phyloP scores from a whole-genome alignment of 306 rosid genomes.

The Senna tora region DNA sequence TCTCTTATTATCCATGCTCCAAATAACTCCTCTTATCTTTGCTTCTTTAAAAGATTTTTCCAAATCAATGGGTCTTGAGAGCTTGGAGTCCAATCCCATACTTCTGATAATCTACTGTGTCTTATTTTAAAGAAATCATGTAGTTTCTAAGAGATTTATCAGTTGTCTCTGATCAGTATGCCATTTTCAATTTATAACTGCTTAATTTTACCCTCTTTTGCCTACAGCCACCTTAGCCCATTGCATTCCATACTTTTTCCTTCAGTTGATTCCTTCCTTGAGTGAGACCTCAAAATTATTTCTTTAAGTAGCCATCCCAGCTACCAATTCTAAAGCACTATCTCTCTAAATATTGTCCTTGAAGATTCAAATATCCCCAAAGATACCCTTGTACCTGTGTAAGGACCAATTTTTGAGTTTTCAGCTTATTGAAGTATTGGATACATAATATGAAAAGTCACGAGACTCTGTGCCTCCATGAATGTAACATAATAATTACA shows the following conservation, averaged over 20 bases:
- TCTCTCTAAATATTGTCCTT: neutral
- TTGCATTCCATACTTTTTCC: neutral
- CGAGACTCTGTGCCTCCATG: neutral
- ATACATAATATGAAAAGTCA: conserved; percentile 1
- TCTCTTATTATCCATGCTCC: neutral
- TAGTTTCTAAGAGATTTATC: neutral
- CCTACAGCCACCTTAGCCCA: neutral
- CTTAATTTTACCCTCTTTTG: neutral
- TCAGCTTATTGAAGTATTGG: conserved; percentile 14
- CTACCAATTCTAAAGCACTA: neutral
- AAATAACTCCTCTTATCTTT: neutral
- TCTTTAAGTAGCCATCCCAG: neutral
- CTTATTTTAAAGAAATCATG: neutral
- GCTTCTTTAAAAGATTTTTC: neutral
- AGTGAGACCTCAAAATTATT: neutral
- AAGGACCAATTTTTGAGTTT: conserved; percentile 6
- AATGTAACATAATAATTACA: neutral
- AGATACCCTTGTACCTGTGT: neutral
- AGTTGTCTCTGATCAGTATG: neutral
- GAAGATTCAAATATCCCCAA: neutral
- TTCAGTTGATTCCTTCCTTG: neutral
- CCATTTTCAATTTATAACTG: neutral
- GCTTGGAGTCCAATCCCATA: neutral
- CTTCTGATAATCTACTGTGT: neutral
- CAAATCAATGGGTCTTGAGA: neutral